Conservation (phyloP, 2,329 filamentous ascomycete species). For the Colletotrichum tanaceti region DNA sequence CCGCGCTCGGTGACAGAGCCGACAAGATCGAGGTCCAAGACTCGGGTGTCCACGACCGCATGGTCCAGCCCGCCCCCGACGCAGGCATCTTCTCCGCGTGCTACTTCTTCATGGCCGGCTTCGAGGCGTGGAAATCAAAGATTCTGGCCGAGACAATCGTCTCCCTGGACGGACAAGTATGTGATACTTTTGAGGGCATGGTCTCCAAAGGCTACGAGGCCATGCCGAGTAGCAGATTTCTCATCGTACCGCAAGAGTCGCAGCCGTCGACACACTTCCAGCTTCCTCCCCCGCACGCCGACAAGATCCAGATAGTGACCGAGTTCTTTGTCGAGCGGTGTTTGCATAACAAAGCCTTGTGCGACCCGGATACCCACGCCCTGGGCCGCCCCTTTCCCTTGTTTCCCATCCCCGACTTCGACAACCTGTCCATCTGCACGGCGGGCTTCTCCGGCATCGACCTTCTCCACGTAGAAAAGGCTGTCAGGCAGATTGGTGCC, state of each 20-base stretch:
- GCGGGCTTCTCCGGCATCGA: conserved; percentile 88
- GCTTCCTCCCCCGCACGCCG: conserved; percentile 50
- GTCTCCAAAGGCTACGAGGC: conserved; percentile 47
- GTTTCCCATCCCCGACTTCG: conserved; percentile 77
- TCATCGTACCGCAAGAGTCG: conserved; percentile 67
- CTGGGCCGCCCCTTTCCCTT: conserved; percentile 80
- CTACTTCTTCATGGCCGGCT: conserved; percentile 71
- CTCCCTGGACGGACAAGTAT: conserved; percentile 61
- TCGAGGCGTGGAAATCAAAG: conserved; percentile 63
- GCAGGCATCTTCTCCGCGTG: conserved; percentile 65
- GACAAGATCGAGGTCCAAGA: conserved; percentile 44
- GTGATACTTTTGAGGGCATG: conserved; percentile 56
- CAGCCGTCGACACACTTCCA: conserved; percentile 58
- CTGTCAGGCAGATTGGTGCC: conserved; percentile 81
- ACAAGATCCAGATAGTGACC: conserved; percentile 70
- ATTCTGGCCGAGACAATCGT: conserved; percentile 60
- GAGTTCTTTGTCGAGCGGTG: conserved; percentile 96
- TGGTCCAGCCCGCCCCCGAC: conserved; percentile 42
- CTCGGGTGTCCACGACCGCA: conserved; percentile 48
- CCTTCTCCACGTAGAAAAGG: conserved; percentile 83
- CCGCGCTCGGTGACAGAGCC: conserved; percentile 18
- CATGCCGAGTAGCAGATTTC: conserved; percentile 55
- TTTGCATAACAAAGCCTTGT: conserved; percentile 78
- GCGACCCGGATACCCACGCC: conserved; percentile 76
- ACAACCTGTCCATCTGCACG: conserved; percentile 78